Evolutionary conservation across 2,329 filamentous ascomycete genomes (phyloP).

Genomic region (Exophiala viscosa): DNA sequence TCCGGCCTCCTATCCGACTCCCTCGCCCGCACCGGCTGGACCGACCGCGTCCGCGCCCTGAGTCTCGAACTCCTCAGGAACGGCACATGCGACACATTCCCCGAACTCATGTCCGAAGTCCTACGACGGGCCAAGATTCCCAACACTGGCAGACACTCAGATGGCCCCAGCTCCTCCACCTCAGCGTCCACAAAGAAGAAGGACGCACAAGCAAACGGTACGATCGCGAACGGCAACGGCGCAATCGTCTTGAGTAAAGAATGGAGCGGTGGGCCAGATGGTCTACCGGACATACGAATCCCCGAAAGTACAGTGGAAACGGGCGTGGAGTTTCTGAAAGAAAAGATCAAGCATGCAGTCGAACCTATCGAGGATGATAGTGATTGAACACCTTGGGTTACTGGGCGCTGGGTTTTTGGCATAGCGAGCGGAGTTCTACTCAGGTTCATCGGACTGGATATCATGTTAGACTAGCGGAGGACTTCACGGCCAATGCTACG

Average conservation of each 20-base stretch:
- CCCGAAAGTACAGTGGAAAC: slow-evolving; percentile 49
- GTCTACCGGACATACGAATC: slow-evolving; percentile 44
- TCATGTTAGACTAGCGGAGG: no score
- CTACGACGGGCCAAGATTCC: slow-evolving; percentile 43
- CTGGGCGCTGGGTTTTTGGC: background rate
- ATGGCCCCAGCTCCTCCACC: no score
- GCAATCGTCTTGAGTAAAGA: slow-evolving; percentile 34
- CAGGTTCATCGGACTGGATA: no score
- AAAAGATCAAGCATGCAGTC: slow-evolving; percentile 50
- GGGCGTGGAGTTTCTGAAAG: slow-evolving; percentile 50
- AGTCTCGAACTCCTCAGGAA: slow-evolving; percentile 55
- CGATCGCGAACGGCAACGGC: slow-evolving; percentile 22
- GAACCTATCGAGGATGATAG: slow-evolving; percentile 42
- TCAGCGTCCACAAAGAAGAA: background rate
- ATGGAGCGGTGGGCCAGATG: slow-evolving; percentile 36
- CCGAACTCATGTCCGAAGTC: slow-evolving; percentile 54
- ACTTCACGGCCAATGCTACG: no score
- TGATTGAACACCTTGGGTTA: slow-evolving; percentile 1
- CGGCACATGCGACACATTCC: slow-evolving; percentile 55
- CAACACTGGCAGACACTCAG: no score
- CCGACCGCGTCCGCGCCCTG: slow-evolving; percentile 52
- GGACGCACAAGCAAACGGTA: slow-evolving; percentile 13
- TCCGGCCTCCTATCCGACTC: slow-evolving; percentile 53
- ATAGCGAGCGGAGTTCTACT: background rate
- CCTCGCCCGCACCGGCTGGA: slow-evolving; percentile 58